Conservation (phyloP, 768 basidiomycete species). For the Infundibulicybe gibba region DNA sequence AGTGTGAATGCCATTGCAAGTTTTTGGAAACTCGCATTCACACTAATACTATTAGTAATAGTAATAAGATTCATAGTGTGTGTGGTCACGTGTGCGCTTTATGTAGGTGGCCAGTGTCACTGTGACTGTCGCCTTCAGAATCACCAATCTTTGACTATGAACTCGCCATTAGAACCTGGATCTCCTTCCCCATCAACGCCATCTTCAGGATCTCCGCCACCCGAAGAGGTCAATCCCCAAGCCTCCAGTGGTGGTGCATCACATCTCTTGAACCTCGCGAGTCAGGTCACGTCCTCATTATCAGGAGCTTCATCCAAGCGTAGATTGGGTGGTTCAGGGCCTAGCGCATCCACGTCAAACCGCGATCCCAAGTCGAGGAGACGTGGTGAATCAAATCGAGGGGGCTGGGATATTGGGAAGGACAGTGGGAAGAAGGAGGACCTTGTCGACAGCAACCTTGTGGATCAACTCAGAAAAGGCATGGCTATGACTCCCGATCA, state of each 20-base stretch:
- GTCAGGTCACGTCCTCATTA: constrained; percentile 29
- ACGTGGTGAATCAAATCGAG: constrained; percentile 35
- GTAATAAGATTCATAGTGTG: no score
- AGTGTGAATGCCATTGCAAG: no score
- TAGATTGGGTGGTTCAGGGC: constrained; percentile 43
- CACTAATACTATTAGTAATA: no score
- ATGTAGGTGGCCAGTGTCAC: no score
- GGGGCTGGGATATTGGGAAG: constrained; percentile 17
- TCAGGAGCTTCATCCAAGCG: constrained; percentile 46
- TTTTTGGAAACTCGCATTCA: no score
- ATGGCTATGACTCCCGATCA: constrained; percentile 5
- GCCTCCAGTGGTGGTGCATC: constrained; percentile 5
- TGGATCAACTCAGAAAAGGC: constrained; percentile 57
- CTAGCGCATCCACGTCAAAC: constrained; percentile 34
- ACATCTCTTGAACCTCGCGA: constrained; percentile 25
- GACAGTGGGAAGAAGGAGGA: constrained; percentile 52
- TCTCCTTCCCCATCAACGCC: constrained; percentile 38
- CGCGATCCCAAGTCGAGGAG: constrained; percentile 50
- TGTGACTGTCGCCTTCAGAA: no score
- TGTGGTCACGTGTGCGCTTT: no score
- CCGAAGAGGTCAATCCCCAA: constrained; percentile 30
- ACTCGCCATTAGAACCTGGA: constrained; percentile 37
- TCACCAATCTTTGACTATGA: constrained; percentile 18
- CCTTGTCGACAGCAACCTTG: constrained; percentile 43
- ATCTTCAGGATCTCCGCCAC: constrained; percentile 38